Evolutionary conservation across 1,139 yeast genomes (phyloP).

Genomic region (Candida pseudocylindracea): DNA sequence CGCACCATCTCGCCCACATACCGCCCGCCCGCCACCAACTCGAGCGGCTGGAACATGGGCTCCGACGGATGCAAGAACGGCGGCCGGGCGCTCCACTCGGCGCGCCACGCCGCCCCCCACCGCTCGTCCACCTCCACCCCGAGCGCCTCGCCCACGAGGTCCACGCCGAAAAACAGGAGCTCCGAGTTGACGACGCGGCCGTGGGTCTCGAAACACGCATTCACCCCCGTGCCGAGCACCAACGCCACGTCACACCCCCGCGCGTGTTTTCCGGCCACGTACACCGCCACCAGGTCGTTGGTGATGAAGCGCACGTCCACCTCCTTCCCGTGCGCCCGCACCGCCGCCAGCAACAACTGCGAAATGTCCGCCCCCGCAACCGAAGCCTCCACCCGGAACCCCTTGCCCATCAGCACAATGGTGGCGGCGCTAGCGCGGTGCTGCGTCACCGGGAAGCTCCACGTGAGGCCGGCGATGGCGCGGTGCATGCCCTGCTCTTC

Average conservation of each 20-base stretch:
- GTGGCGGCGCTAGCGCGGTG: conserved; percentile 20
- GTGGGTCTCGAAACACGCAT: conserved; percentile 11
- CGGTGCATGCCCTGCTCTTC: conserved; percentile 8
- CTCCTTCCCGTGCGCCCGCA: conserved; percentile 6
- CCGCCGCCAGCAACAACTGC: conserved; percentile 13
- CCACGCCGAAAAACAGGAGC: not conserved
- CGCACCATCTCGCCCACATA: conserved; percentile 31
- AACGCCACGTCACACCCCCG: conserved; percentile 9
- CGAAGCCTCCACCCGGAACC: conserved; percentile 20
- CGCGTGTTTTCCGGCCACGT: conserved; percentile 15
- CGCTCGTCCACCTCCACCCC: conserved; percentile 5
- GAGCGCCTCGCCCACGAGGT: conserved; percentile 3
- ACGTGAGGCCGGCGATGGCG: conserved; percentile 22
- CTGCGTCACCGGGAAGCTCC: conserved; percentile 34
- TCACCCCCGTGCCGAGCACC: conserved; percentile 24
- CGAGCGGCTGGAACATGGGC: conserved; percentile 29
- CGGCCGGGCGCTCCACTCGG: too few species aligned
- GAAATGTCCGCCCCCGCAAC: conserved; percentile 19
- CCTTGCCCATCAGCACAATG: conserved; percentile 25
- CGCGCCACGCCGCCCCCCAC: not conserved
- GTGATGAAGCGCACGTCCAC: conserved; percentile 14
- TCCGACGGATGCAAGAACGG: too few species aligned
- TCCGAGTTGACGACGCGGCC: conserved; percentile 7
- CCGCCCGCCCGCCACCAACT: conserved; percentile 30
- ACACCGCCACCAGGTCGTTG: conserved; percentile 24